Evolutionary conservation across 345 rosid genomes (phyloP), one percentile per base, ranked within the genome.

Genomic region (Clausena lansium): DNA sequence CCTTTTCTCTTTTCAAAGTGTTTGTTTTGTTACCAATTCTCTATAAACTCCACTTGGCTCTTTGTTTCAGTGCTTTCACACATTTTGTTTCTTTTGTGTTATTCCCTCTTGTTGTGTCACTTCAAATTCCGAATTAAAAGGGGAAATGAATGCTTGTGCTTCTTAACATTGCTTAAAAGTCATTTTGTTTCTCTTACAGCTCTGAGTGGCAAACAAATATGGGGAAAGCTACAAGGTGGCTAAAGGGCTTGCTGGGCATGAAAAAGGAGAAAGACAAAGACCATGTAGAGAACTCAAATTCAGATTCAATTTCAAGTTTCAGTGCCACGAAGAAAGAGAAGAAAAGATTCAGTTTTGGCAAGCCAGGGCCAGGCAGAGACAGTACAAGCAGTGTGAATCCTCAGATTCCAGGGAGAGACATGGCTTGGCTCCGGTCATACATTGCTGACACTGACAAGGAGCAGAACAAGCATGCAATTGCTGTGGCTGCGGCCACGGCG

Each of bases 211-310:
- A 45, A 75, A 45, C 45, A 11, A 61, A 82, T 60, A 93, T 94
- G 98, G 98, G 94, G 0, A 89, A 82, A 83, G 91, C 88, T 58
- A 35, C 86, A 6, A 90, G 87, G 81, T 94, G 98, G 97, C 73
- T 91, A n/a, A 94, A 87, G 81, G 84, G 94, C 20, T 45, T 93
- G 28, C 83, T 94, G 64, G 90, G 98, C 6, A 83, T 82, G 79
- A 93, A 87, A 83, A 90, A 86, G 76, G 88, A 76, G 59, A 91
- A 76, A 82, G 77, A 83, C 4, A 79, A 38, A 64, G 82, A 35
- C 17, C 60, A 59, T 9, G 45, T 41, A 20, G 82, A 79, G 13
- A 77, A 39, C 73, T 74, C 76, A 22, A 81, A 77, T 33, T 30
- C 78, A 54, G 74, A 70, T 70, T 50, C 76, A 64, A 79, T 80